These are phyloP conservation scores for Lentinula novae-zelandiae DNA, from an alignment of 1,284 basidiomycete genomes.

Conservation along the genomic window DNA sequence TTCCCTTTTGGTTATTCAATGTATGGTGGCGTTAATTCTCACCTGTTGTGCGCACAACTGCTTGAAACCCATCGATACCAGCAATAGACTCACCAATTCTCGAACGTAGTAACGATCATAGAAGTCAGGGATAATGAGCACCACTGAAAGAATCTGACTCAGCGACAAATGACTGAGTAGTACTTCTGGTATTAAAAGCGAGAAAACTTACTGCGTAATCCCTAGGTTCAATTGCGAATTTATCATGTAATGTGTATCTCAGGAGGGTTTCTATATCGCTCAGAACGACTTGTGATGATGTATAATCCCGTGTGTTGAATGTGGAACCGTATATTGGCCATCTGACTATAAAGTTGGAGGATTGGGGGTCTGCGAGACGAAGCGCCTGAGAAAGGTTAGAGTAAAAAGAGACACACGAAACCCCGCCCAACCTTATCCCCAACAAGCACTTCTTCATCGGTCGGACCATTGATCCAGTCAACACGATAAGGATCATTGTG, in stretches of 20 bases:
- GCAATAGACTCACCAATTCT: slow-evolving; percentile 73
- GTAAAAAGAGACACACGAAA: background rate
- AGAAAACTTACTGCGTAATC: slow-evolving; percentile 57
- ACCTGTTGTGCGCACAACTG: slow-evolving; percentile 89
- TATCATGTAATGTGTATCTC: slow-evolving; percentile 54
- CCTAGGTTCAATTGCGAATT: slow-evolving; percentile 51
- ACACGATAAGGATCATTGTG: slow-evolving; percentile 77
- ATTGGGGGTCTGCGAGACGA: slow-evolving; percentile 63
- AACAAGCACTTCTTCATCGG: slow-evolving; percentile 47
- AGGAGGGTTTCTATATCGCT: slow-evolving; percentile 79
- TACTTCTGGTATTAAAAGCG: background rate
- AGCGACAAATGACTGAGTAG: slow-evolving; percentile 1
- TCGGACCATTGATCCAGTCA: slow-evolving; percentile 70
- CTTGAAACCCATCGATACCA: slow-evolving; percentile 87
- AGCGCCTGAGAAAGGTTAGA: slow-evolving; percentile 51
- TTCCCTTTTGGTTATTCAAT: background rate
- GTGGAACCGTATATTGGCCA: slow-evolving; percentile 77
- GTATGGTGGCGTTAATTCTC: slow-evolving; percentile 1
- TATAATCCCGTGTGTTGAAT: slow-evolving; percentile 81
- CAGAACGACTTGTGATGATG: slow-evolving; percentile 63
- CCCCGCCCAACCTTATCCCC: slow-evolving; percentile 61
- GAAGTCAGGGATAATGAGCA: slow-evolving; percentile 92
- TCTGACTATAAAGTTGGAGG: slow-evolving; percentile 64
- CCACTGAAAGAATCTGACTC: slow-evolving; percentile 78
- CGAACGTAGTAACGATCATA: slow-evolving; percentile 84